Conservation (phyloP, 2,329 filamentous ascomycete genomes). For the Talaromyces amestolkiae region DNA sequence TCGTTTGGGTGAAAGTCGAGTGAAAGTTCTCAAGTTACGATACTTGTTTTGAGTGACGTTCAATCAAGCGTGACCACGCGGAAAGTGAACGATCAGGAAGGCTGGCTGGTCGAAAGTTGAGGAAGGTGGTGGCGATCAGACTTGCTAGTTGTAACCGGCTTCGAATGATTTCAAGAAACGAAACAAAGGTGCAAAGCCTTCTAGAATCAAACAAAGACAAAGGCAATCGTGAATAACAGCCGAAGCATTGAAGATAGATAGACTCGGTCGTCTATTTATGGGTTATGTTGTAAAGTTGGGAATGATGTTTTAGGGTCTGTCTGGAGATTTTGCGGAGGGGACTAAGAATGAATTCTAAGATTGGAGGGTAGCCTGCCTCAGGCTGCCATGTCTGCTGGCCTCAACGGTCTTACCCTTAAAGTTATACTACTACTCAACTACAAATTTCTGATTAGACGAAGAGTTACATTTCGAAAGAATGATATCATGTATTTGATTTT, state of each 20-base stretch:
- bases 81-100: not conserved
- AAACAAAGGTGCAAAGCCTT: not conserved
- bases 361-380: not conserved
- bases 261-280: not conserved
- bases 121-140: conserved; percentile 13
- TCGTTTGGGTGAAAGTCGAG: not conserved
- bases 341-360: not conserved
- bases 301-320: not conserved
- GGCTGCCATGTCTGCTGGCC: not conserved
- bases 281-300: not conserved
- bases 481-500: too few species aligned
- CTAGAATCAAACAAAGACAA: not conserved
- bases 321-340: conserved; percentile 16
- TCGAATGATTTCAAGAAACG: not conserved
- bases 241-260: not conserved
- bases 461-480: too few species aligned
- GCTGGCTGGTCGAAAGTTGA: not conserved
- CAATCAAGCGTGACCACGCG: not conserved
- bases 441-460: not conserved
- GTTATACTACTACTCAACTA: not conserved
- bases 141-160: not conserved
- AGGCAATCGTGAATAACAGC: not conserved
- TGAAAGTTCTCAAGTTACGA: too few species aligned
- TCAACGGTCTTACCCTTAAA: not conserved
- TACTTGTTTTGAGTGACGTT: not conserved